phyloP scores from a whole-genome alignment of 1,284 basidiomycete species.

The Ceratobasidium sp. region DNA sequence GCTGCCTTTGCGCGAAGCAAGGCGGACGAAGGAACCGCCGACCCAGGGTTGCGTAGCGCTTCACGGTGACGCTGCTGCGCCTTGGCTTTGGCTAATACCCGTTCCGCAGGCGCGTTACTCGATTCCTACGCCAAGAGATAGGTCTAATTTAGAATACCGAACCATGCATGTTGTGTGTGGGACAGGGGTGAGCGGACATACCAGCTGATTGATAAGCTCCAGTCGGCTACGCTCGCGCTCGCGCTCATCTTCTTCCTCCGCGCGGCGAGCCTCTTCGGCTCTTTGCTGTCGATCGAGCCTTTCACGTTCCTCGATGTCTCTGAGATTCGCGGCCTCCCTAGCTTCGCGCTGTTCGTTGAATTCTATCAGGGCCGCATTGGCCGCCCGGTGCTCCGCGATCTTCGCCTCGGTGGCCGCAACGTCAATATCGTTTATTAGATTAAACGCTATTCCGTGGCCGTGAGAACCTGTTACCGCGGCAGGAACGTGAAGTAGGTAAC shows the following conservation, averaged over 20 bases:
- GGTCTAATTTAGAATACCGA: background rate
- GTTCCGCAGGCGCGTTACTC: conserved; percentile 68
- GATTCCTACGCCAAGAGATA: conserved; percentile 45
- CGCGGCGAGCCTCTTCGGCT: conserved; percentile 74
- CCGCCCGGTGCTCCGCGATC: conserved; percentile 81
- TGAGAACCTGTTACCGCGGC: conserved; percentile 37
- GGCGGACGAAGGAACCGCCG: conserved; percentile 47
- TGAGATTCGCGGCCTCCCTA: conserved; percentile 74
- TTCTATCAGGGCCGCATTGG: conserved; percentile 85
- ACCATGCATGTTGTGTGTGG: too few relatives aligned
- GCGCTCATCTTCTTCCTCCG: conserved; percentile 77
- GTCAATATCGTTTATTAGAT: conserved; percentile 93
- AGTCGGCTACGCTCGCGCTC: conserved; percentile 80
- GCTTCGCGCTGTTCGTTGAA: conserved; percentile 83
- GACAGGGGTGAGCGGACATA: conserved; percentile 63
- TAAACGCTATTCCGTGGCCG: conserved; percentile 77
- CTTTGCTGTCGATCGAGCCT: conserved; percentile 78
- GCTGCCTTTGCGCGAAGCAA: conserved; percentile 65
- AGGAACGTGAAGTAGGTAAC: conserved; percentile 53
- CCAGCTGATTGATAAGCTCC: conserved; percentile 84
- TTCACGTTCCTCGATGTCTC: conserved; percentile 82
- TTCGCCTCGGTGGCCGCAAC: conserved; percentile 87
- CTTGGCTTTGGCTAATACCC: conserved; percentile 74
- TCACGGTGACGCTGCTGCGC: conserved; percentile 43
- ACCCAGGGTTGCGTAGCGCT: conserved; percentile 52